Base-by-base conservation (phyloP, 495 filamentous ascomycete species). In the Glarea lozoyensis region DNA sequence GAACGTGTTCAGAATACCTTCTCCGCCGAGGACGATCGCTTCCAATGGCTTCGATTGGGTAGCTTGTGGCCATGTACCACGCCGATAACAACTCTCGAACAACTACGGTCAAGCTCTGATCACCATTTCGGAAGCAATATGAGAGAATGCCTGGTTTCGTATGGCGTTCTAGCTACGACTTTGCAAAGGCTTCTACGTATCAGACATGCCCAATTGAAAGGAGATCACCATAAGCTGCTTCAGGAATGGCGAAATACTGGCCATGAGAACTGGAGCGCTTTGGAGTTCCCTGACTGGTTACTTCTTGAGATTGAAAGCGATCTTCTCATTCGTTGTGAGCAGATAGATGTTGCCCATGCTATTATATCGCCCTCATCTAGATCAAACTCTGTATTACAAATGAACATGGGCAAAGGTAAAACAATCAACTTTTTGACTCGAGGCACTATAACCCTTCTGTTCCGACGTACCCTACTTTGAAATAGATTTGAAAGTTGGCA, bases 221-320 rank as follows among this genome's bases (percentile, higher is more conserved):
- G 9, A 1, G 43, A 59, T 10, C 1, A 48, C 42, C 45, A 57
- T n/a, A 42, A 60, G 19, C 48, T 56, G 2, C 43, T 56, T 10
- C 63, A 71, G 17, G 63, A 70, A 36, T 27, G 53, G 6, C 27
- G 42, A 7, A 67, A 73, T 49, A 15, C 20, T 0, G 73, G 73
- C 4, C 75, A 77, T 45, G 30, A 43, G 5, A 73, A 72, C 40
- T 79, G 75, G 75, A 25, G 54, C 0, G 65, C 72, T 0, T 24
- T 55, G 0, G 23, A 69, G 12, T 33, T 42, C 9, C 61, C 69
- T 0, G 75, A 79, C 40, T 77, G 73, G 70, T 46, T 79, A 0
- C 55, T 79, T 12, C 53, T 79, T 0, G 75, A 79, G 44, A 67
- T 79, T 22, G 75, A 79, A 12, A 52, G 59, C 10, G 62, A 77